A percentile compares a stretch with the other conserved stretches of the same genome.
Conservation (phyloP, 208 protist genomes). For the Crithidia mellificae region DNA sequence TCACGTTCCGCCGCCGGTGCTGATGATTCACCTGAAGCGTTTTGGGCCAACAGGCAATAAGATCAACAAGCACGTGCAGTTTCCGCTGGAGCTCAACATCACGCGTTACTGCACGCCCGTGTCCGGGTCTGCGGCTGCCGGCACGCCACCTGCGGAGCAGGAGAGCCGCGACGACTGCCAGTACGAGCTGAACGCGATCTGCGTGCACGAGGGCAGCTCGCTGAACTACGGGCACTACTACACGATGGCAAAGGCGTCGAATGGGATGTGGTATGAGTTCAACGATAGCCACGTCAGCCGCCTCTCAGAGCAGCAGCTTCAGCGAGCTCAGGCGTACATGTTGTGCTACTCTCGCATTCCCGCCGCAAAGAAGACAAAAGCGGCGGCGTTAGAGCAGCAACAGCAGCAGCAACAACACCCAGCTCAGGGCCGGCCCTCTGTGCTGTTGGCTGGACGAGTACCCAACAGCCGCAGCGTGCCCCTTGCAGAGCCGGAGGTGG, state of each 20-base stretch:
- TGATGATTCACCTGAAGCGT: conserved; percentile 90
- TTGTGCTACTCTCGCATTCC: conserved; percentile 82
- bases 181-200: conserved; percentile 90
- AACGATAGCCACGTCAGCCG: conserved; percentile 79
- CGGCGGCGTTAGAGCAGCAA: neutral
- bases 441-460: neutral
- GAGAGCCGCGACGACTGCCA: conserved; percentile 12
- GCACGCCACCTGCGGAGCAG: neutral
- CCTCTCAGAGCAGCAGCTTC: conserved; percentile 63
- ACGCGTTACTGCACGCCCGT: conserved; percentile 54
- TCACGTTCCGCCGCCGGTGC: conserved; percentile 76
- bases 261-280: conserved; percentile 87
- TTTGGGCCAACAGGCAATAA: conserved; percentile 74
- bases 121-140: neutral
- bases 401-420: neutral
- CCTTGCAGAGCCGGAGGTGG: neutral
- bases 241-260: conserved; percentile 73
- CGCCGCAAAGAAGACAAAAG: neutral
- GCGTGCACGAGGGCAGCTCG: conserved; percentile 85
- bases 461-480: neutral
- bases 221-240: conserved; percentile 92
- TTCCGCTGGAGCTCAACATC: conserved; percentile 68
- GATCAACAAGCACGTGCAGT: conserved; percentile 64
- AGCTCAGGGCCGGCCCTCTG: neutral
- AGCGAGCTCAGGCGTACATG: conserved; percentile 86